Conservation (phyloP, 2,329 filamentous ascomycete genomes). For the Clonostachys chloroleuca region DNA sequence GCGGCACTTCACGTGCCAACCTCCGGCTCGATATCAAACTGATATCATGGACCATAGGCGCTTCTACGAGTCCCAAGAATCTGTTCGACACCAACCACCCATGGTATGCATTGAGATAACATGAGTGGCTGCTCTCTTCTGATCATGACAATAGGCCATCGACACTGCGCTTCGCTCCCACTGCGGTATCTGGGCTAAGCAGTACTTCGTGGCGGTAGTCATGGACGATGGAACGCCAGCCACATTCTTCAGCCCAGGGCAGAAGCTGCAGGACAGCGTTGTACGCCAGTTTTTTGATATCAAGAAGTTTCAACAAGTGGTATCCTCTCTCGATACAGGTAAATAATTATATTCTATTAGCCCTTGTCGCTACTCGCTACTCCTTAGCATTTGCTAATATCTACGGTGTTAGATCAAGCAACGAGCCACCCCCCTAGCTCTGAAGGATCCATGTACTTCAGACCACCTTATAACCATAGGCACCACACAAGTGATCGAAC, state of each 20-base stretch:
- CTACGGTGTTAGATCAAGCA: too few species aligned
- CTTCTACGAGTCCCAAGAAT: conserved; percentile 1
- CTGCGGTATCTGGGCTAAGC: conserved; percentile 44
- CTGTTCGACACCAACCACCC: background rate
- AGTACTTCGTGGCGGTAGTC: conserved; percentile 48
- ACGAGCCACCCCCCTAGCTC: too few species aligned
- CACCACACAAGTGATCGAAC: background rate
- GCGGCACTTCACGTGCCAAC: conserved; percentile 17
- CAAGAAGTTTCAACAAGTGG: conserved; percentile 32
- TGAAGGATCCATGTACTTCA: too few species aligned
- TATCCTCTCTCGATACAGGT: conserved; percentile 32
- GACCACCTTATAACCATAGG: too few species aligned
- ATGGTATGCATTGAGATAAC: background rate
- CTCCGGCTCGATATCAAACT: background rate
- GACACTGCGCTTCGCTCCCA: conserved; percentile 44
- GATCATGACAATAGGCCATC: conserved; percentile 35
- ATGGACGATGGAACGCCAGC: conserved; percentile 39
- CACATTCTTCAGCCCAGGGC: conserved; percentile 39
- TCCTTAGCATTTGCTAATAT: background rate
- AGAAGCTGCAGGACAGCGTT: conserved; percentile 26
- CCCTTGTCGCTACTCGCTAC: background rate
- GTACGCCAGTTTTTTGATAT: conserved; percentile 41
- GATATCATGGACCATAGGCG: conserved; percentile 2
- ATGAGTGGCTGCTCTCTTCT: background rate
- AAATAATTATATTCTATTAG: background rate